phyloP scores from a whole-genome alignment of 352 stramenopile species.

The Phytophthora vignae region DNA sequence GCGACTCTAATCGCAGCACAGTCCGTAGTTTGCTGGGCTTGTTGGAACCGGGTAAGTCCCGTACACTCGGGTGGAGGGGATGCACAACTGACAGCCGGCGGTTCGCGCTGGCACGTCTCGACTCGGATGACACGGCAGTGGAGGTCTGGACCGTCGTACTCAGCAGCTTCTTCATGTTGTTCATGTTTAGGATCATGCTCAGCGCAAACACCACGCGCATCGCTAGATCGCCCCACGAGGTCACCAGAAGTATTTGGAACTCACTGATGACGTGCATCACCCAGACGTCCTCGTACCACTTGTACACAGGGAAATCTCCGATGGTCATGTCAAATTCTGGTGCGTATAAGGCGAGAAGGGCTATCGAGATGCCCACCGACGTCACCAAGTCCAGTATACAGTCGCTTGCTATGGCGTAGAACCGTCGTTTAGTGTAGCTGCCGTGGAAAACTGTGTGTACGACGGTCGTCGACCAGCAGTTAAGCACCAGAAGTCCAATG shows the following conservation, averaged over 20 bases:
- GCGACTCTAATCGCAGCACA: conserved; percentile 1
- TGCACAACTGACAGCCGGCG: conserved; percentile 3
- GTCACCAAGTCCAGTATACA: conserved; percentile 49
- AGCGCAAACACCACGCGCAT: conserved; percentile 39
- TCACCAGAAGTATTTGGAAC: conserved; percentile 53
- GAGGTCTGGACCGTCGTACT: conserved; percentile 2
- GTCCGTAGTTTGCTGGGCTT: neutral
- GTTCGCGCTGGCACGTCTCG: neutral
- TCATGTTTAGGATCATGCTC: conserved; percentile 40
- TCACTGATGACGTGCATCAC: conserved; percentile 51
- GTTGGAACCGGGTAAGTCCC: neutral
- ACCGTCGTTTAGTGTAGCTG: conserved; percentile 18
- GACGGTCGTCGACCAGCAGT: conserved; percentile 49
- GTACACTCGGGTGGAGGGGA: neutral
- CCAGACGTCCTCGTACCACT: conserved; percentile 59
- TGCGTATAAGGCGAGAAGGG: conserved; percentile 29
- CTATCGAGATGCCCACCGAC: conserved; percentile 42
- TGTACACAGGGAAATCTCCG: conserved; percentile 28
- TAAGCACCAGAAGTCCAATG: conserved; percentile 34
- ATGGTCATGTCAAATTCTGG: conserved; percentile 27
- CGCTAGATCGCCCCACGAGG: conserved; percentile 35
- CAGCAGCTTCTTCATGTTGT: conserved; percentile 46
- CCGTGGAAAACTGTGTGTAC: conserved; percentile 35
- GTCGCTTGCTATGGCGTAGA: conserved; percentile 43
- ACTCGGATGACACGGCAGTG: neutral